phyloP scores from a whole-genome alignment of 352 stramenopile species.

The Phytophthora brassicae region DNA sequence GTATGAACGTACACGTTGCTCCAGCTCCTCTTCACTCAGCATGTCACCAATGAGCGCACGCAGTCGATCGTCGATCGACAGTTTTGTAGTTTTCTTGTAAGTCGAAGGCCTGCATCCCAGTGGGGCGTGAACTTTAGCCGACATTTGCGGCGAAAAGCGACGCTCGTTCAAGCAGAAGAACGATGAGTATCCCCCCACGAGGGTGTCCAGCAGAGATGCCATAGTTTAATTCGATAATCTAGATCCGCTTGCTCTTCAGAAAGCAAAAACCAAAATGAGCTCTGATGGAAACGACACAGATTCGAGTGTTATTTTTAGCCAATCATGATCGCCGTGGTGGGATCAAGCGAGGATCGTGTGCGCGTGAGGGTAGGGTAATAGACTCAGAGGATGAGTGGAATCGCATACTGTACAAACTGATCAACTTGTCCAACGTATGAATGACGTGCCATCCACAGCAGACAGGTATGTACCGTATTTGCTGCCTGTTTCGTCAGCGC shows the following conservation, averaged over 20 bases:
- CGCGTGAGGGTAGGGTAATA: background rate
- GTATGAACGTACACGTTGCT: conserved; percentile 47
- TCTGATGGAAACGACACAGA: conserved; percentile 18
- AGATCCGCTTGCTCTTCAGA: conserved; percentile 3
- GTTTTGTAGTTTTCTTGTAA: conserved; percentile 29
- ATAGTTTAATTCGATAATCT: conserved; percentile 6
- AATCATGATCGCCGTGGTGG: conserved; percentile 22
- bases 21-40: conserved; percentile 62
- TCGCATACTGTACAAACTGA: background rate
- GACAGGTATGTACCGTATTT: too few species aligned
- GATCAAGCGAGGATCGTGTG: conserved; percentile 3
- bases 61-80: conserved; percentile 64
- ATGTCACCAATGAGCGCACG: conserved; percentile 62
- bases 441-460: too few species aligned
- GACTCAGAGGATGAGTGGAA: conserved; percentile 13
- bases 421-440: too few species aligned
- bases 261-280: conserved; percentile 34
- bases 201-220: conserved; percentile 26
- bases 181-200: conserved; percentile 36
- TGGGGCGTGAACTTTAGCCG: conserved; percentile 37
- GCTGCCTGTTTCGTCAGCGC: conserved; percentile 1
- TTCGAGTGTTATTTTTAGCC: conserved; percentile 25
- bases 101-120: background rate
- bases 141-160: conserved; percentile 29
- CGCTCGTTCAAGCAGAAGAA: conserved; percentile 53